Evolutionary conservation across 108 stramenopile genomes (phyloP).

Genomic region (Conticribra guillardii): DNA sequence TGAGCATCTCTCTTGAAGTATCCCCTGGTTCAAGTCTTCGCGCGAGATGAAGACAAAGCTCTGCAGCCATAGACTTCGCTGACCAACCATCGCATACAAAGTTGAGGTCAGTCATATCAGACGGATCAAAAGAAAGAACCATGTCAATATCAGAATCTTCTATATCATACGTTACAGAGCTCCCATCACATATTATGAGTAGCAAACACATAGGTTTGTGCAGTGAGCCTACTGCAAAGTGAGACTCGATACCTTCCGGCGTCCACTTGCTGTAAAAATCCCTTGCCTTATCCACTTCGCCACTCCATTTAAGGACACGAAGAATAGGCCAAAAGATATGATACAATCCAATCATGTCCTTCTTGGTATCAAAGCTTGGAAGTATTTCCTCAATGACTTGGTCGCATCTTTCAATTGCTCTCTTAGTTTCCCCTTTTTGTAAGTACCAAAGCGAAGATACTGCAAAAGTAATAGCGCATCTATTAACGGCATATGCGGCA

Average conservation of each 20-base stretch:
- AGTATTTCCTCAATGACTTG: constrained; percentile 31
- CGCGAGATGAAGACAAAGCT: constrained; percentile 49
- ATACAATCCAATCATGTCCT: constrained; percentile 31
- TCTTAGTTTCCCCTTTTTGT: constrained; percentile 23
- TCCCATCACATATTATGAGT: constrained; percentile 40
- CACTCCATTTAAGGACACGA: constrained; percentile 41
- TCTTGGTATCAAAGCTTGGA: constrained; percentile 28
- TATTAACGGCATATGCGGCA: constrained; percentile 29
- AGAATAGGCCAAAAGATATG: constrained; percentile 28
- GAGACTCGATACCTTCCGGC: constrained; percentile 24
- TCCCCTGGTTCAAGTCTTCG: constrained; percentile 27
- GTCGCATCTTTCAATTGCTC: constrained; percentile 38
- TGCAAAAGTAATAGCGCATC: constrained; percentile 32
- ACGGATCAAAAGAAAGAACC: constrained; percentile 26
- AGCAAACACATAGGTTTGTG: constrained; percentile 45
- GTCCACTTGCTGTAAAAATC: constrained; percentile 17
- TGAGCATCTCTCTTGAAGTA: constrained; percentile 19
- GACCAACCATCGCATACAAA: constrained; percentile 38
- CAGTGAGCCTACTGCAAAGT: constrained; percentile 25
- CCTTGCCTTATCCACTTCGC: constrained; percentile 38
- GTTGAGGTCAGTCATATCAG: constrained; percentile 24
- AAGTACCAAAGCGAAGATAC: constrained; percentile 30
- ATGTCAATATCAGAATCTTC: constrained; percentile 38
- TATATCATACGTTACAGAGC: constrained; percentile 20
- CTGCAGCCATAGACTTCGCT: constrained; percentile 37